Percentiles rank a stretch among this genome's conserved stretches.
These are phyloP conservation scores for Phytophthora aleatoria DNA, from an alignment of 352 stramenopile species.

Conservation along the genomic window DNA sequence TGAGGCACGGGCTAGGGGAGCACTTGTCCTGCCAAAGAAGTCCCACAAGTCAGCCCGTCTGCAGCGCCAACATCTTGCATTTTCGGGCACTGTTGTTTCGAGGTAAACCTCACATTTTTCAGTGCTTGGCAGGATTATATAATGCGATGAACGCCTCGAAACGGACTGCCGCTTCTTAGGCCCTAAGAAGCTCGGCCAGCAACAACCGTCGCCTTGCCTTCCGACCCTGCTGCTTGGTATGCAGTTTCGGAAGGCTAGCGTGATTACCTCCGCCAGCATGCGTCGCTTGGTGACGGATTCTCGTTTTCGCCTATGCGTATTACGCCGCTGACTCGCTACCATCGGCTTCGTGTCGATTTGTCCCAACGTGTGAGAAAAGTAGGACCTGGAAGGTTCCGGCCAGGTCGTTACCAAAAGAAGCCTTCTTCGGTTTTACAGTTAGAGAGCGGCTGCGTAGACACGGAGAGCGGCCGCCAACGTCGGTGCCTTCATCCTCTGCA, in stretches of 20 bases:
- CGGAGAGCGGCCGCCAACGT: neutral
- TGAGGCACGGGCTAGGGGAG: conserved; percentile 16
- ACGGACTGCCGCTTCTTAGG: conserved; percentile 17
- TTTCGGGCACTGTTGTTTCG: conserved; percentile 7
- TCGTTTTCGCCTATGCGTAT: conserved; percentile 9
- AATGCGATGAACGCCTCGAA: conserved; percentile 10
- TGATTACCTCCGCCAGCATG: conserved; percentile 8
- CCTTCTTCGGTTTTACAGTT: conserved; percentile 13
- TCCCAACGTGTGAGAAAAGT: conserved; percentile 33
- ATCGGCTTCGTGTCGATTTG: conserved; percentile 19
- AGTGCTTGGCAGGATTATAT: neutral
- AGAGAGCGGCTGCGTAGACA: neutral
- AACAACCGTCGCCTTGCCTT: neutral
- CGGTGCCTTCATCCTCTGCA: neutral
- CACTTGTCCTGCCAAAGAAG: conserved; percentile 18
- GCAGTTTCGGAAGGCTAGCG: conserved; percentile 2
- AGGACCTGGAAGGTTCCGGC: conserved; percentile 23
- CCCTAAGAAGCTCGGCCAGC: conserved; percentile 7
- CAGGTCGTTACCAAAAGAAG: conserved; percentile 17
- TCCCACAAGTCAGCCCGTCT: conserved; percentile 10
- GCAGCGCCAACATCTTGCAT: conserved; percentile 17
- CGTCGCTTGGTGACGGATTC: neutral
- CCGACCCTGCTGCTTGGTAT: neutral
- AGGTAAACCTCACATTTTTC: conserved; percentile 12
- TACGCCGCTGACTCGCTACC: conserved; percentile 1